Conservation (phyloP, 768 basidiomycete species). For the Trametes villosa region DNA sequence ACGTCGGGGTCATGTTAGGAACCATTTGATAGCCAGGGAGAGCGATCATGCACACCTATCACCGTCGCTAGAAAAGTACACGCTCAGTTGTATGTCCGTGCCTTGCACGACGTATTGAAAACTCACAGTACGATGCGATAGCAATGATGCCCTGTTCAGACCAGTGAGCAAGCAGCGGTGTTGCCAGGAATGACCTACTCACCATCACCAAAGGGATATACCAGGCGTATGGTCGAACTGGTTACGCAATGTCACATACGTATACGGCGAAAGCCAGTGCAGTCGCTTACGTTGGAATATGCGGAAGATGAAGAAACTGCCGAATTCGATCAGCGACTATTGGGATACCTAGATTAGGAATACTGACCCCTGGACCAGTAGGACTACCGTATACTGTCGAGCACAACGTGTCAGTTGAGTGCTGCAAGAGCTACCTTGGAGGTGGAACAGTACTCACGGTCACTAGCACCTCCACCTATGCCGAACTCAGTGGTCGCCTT, state of each 20-base stretch:
- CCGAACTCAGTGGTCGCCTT: neutral
- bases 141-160: neutral
- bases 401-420: neutral
- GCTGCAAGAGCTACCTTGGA: neutral
- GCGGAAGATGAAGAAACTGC: slow-evolving; percentile 9
- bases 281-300: slow-evolving; percentile 3
- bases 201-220: slow-evolving; percentile 4
- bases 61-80: too few species aligned
- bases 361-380: slow-evolving; percentile 9
- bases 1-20: too few species aligned
- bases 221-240: slow-evolving; percentile 12
- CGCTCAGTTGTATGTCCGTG: too few species aligned
- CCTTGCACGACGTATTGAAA: neutral
- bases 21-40: too few species aligned
- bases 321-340: neutral
- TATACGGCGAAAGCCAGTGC: too few species aligned
- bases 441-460: neutral
- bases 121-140: slow-evolving; percentile 14
- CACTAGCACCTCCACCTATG: neutral
- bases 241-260: neutral
- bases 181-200: neutral
- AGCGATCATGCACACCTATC: too few species aligned
- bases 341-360: too few species aligned
- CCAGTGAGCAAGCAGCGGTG: neutral
- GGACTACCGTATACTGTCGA: slow-evolving; percentile 9